A percentile compares a stretch with the other conserved stretches of the same genome.
phyloP scores from a whole-genome alignment of 495 filamentous ascomycete genomes.

The Daldinia caldariorum region DNA sequence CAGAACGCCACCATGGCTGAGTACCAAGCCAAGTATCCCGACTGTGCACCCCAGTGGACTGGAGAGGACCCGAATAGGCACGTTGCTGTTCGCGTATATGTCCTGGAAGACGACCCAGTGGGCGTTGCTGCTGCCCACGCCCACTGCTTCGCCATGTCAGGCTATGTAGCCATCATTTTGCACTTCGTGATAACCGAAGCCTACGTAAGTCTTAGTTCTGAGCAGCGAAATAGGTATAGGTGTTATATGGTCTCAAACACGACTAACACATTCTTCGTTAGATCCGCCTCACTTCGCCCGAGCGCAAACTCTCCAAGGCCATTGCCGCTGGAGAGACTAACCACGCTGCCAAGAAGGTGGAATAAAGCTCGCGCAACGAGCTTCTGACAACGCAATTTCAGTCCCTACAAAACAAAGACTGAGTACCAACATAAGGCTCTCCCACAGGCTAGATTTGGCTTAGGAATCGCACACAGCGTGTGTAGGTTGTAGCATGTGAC shows the following conservation, averaged over 20 bases:
- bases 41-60: conserved; percentile 47
- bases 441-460: no score
- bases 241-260: background rate
- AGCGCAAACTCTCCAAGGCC: conserved; percentile 40
- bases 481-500: background rate
- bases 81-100: conserved; percentile 48
- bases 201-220: conserved; percentile 49
- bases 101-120: conserved; percentile 38
- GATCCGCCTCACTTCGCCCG: conserved; percentile 60
- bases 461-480: no score
- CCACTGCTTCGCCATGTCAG: conserved; percentile 55
- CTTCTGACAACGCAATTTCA: background rate
- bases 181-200: conserved; percentile 60
- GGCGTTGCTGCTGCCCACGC: conserved; percentile 52
- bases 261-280: conserved; percentile 26
- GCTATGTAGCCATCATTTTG: conserved; percentile 57
- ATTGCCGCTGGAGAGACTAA: background rate
- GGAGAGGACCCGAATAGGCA: conserved; percentile 39
- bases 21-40: conserved; percentile 57
- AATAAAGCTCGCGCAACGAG: conserved; percentile 2
- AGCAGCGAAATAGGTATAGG: background rate
- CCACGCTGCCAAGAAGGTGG: conserved; percentile 12
- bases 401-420: background rate
- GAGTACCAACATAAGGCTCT: background rate
- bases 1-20: conserved; percentile 32